phyloP scores from a whole-genome alignment of 352 stramenopile species.

The Globisporangium recalcitrans region DNA sequence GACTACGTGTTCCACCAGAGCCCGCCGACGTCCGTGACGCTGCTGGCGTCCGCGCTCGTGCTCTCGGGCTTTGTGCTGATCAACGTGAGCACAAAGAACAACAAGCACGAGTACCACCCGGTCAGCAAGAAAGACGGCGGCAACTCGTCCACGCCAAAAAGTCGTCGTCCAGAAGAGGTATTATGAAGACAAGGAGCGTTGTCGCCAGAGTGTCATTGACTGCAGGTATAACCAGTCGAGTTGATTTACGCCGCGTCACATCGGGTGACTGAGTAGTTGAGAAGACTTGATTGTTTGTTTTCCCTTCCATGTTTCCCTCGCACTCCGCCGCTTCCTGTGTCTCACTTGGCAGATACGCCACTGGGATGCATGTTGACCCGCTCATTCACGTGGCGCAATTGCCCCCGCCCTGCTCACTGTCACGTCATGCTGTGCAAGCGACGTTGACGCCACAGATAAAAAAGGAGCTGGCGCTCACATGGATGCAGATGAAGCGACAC shows the following conservation, averaged over 20 bases:
- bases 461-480: background rate
- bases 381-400: background rate
- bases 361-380: no score
- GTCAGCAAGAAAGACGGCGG: constrained; percentile 20
- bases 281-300: background rate
- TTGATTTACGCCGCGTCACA: no score
- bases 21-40: constrained; percentile 38
- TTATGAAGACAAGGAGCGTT: constrained; percentile 5
- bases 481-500: background rate
- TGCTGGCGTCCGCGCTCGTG: constrained; percentile 64
- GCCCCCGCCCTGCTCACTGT: background rate
- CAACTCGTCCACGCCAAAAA: constrained; percentile 11
- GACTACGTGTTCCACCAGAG: constrained; percentile 77
- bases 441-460: background rate
- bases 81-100: constrained; percentile 49
- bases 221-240: background rate
- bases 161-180: constrained; percentile 4
- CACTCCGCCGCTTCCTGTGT: no score
- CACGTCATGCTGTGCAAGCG: no score
- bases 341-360: background rate
- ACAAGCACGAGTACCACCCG: constrained; percentile 52
- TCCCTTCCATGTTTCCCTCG: background rate
- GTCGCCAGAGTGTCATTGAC: no score
- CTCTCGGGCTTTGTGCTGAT: constrained; percentile 72
- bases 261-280: background rate